Conservation (phyloP, 495 filamentous ascomycete species). For the Cryomyces minteri region DNA sequence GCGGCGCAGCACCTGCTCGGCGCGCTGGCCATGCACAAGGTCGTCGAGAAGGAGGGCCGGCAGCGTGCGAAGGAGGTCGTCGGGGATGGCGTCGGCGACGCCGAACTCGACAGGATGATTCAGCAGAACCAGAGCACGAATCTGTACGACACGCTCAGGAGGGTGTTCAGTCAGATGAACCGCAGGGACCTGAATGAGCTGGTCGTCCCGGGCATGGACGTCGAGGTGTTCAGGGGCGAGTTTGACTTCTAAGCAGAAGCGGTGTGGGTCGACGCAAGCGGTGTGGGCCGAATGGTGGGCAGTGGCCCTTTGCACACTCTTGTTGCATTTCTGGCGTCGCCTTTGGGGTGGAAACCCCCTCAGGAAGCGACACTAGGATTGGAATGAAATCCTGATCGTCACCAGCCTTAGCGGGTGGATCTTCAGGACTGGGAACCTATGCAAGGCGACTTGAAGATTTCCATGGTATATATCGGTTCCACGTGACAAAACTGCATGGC, state of each 20-base stretch:
- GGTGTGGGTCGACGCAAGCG: too few species aligned
- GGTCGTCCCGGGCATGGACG: constrained; percentile 78
- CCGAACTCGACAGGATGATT: constrained; percentile 61
- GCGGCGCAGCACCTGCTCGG: constrained; percentile 90
- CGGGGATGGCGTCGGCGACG: constrained; percentile 39
- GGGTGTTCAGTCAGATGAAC: constrained; percentile 91
- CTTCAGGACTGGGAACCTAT: too few species aligned
- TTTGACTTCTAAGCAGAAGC: constrained; percentile 75
- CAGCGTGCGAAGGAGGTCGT: constrained; percentile 74
- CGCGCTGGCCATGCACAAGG: constrained; percentile 89
- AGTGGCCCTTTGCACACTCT: too few species aligned
- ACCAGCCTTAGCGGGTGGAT: too few species aligned
- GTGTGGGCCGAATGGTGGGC: neutral
- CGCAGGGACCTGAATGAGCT: constrained; percentile 69
- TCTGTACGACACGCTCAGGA: constrained; percentile 74
- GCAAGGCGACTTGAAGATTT: too few species aligned
- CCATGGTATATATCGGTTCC: too few species aligned
- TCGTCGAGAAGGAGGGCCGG: constrained; percentile 68
- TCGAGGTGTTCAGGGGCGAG: constrained; percentile 69
- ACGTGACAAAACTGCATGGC: too few species aligned
- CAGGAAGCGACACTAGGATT: too few species aligned
- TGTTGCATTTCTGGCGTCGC: too few species aligned
- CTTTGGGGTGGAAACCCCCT: too few species aligned
- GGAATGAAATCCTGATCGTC: too few species aligned
- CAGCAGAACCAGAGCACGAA: constrained; percentile 92